Base-by-base conservation (phyloP, 139 green algal species). In the Edaphochlamys debaryana region DNA sequence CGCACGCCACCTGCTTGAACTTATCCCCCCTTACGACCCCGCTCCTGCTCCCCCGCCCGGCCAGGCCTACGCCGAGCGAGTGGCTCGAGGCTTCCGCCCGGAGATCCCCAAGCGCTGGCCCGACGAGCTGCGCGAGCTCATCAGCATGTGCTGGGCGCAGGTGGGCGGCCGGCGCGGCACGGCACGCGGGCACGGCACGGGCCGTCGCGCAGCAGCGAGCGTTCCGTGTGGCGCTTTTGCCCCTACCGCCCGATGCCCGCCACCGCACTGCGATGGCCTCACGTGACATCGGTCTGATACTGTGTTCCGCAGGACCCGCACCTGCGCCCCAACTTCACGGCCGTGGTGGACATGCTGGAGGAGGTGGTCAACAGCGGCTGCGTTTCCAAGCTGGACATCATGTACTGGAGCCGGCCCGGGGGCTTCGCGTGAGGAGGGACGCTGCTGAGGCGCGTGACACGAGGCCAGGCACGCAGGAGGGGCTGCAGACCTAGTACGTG, bases 51-150 rank as follows among this genome's bases (percentile, higher is more conserved):
- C n/a, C n/a, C n/a, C n/a, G n/a, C n/a, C n/a, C n/a, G n/a, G n/a
- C n/a, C 89, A 90, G 79, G 82, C 82, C 27, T 93, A 89, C 58
- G 89, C 89, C 6, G 82, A 91, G 89, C 79, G 82, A 0, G 87
- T 93, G 32, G 87, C 90, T 15, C 78, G 72, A 7, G 90, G 90
- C 52, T 91, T 89, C 80, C 79, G 90, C 4, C 87, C 86, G 22
- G 85, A 89, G 68, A 84, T 91, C 27, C 90, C 87, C 9, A 41
- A 29, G 11, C 60, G 69, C 50, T 92, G 87, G 79, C 90, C 90
- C 25, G 67, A 80, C 48, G 30, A 56, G 36, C 69, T 93, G 52
- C 20, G 42, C 38, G 83, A 89, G 45, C 84, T 93, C 50, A 90
- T 93, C 80, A 58, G 22, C 32, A 73, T 78, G 30, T 91, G 86